Base-by-base conservation (phyloP, 139 green algal genomes). In the Asterochloris erici region DNA sequence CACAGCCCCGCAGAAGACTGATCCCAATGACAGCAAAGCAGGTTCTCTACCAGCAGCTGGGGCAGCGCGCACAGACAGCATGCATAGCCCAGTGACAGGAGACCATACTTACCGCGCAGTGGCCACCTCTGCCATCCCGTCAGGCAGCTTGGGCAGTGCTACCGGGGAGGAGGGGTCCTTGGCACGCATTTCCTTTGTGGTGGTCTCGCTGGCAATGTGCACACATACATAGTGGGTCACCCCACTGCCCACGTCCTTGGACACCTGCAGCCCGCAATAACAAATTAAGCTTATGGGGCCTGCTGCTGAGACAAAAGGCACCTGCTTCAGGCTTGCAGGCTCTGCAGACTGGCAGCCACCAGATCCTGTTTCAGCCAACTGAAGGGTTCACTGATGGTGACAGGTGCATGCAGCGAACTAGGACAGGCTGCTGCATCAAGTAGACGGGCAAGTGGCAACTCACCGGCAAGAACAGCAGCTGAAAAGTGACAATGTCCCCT, bases 141-240 rank as follows among this genome's bases (percentile, higher is more conserved):
- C 66, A 27, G 79, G 79, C 29, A 83, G 79, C 68, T 83, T 83
- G 66, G 79, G 79, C 23, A 83, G 79, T 66, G 79, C 47, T 38
- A 83, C 77, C 9, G 77, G 77, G 63, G 63, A 74, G 77, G 63
- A 77, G 66, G 79, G 68, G 68, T 83, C 68, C 68, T 77, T 28
- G 38, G 63, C 68, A 29, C 60, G 21, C 19, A 29, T 47, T 9
- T 28, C 68, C 29, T 64, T 76, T 23, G 47, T 83, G 38, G 47
- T 77, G 14, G 29, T 38, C 29, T 83, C 38, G 73, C 38, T 68
- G 11, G 79, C 79, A 28, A 83, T 68, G 69, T 77, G 66, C 27
- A 83, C 77, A 68, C 79, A 83, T 6, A 83, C 68, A n/a, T 83
- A 83, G 79, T 83, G 79, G 10, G 79, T 83, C 17, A 83, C 77